These are phyloP conservation scores for Nitzschia inconspicua DNA, from an alignment of 108 stramenopile species.

Conservation along the genomic window DNA sequence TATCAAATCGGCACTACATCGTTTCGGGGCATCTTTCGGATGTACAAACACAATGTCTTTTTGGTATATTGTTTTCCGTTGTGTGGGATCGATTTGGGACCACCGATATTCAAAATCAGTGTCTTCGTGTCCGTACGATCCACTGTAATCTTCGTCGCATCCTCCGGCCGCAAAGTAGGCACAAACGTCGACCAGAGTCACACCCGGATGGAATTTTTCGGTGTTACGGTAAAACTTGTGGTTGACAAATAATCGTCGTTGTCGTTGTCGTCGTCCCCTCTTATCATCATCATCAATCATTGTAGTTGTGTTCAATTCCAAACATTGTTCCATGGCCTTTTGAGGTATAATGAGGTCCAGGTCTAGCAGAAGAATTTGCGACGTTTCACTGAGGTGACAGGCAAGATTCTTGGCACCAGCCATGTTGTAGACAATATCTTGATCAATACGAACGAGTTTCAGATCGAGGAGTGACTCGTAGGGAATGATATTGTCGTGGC, in stretches of 20 bases:
- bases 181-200: constrained; percentile 1
- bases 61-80: too few species aligned
- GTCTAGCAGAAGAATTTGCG: constrained; percentile 11
- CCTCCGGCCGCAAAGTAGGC: constrained; percentile 31
- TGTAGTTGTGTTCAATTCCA: constrained; percentile 10
- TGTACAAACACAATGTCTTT: too few species aligned
- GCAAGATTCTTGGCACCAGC: constrained; percentile 31
- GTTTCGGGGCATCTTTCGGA: too few species aligned
- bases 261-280: too few species aligned
- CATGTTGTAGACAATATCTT: constrained; percentile 22
- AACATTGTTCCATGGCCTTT: background rate
- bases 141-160: constrained; percentile 34
- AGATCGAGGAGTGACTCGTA: background rate
- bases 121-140: constrained; percentile 19
- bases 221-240: constrained; percentile 30
- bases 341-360: constrained; percentile 21
- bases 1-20: too few species aligned
- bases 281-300: background rate
- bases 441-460: constrained; percentile 12
- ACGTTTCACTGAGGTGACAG: constrained; percentile 24
- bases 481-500: background rate
- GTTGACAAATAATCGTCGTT: background rate
- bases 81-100: too few species aligned
- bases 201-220: constrained; percentile 8
- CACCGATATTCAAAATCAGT: too few species aligned